Evolutionary conservation across 371 early-diverging fungal species (phyloP).

Genomic region (Rhizopus sp.): DNA sequence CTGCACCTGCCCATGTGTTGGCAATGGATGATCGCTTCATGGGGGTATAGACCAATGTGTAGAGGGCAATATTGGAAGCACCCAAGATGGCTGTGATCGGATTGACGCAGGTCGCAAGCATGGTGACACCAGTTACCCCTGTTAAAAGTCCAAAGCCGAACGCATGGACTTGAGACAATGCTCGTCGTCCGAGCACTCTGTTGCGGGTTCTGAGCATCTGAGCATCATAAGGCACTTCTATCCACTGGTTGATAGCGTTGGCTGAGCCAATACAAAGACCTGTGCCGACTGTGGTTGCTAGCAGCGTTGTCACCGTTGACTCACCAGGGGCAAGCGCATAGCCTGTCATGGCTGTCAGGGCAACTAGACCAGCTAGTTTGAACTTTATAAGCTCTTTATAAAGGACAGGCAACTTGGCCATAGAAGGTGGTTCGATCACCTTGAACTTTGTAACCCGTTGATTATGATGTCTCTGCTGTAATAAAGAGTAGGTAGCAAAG

Average conservation of each 20-base stretch:
- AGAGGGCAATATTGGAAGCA: slow-evolving; percentile 82
- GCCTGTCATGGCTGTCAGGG: slow-evolving; percentile 93
- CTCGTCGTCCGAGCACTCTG: slow-evolving; percentile 83
- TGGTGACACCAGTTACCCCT: slow-evolving; percentile 72
- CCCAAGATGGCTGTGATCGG: slow-evolving; percentile 85
- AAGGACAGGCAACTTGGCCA: slow-evolving; percentile 45
- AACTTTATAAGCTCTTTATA: slow-evolving; percentile 77
- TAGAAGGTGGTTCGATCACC: slow-evolving; percentile 29
- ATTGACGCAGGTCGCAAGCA: slow-evolving; percentile 79
- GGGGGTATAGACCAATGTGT: slow-evolving; percentile 91
- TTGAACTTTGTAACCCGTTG: slow-evolving; percentile 43
- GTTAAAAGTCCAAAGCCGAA: slow-evolving; percentile 74
- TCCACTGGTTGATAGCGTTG: slow-evolving; percentile 95
- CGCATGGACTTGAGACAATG: slow-evolving; percentile 85
- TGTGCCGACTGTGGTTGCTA: slow-evolving; percentile 89
- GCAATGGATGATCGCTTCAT: slow-evolving; percentile 91
- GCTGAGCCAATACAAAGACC: slow-evolving; percentile 91
- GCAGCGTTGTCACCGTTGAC: slow-evolving; percentile 64
- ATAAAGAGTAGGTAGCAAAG: neutral
- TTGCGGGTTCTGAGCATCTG: slow-evolving; percentile 95
- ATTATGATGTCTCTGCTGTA: slow-evolving; percentile 12
- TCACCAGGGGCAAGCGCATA: slow-evolving; percentile 92
- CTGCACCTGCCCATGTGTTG: slow-evolving; percentile 95
- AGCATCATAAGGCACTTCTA: slow-evolving; percentile 95
- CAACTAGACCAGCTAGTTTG: slow-evolving; percentile 86